Percentiles rank a stretch among this genome's conserved stretches.
Evolutionary conservation across 2,329 filamentous ascomycete genomes (phyloP).

Genomic region (Penicillium sclerotigenum): DNA sequence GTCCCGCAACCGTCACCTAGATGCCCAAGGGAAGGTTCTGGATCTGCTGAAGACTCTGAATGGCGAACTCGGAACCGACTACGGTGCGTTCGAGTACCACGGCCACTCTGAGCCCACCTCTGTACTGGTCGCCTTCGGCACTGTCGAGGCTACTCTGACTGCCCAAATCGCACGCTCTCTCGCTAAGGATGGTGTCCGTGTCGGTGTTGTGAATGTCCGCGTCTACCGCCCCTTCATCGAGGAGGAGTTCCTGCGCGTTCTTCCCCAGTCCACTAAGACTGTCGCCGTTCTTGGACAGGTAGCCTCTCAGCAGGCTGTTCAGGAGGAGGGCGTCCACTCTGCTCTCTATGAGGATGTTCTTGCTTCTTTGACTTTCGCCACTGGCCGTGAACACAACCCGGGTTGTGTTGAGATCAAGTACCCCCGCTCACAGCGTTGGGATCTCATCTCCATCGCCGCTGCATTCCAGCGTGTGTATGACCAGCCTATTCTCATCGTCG

Average conservation of each 20-base stretch:
- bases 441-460: constrained; percentile 46
- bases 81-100: constrained; percentile 89
- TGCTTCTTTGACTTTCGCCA: constrained; percentile 75
- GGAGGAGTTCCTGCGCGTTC: constrained; percentile 79
- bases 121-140: constrained; percentile 89
- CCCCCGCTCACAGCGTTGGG: constrained; percentile 66
- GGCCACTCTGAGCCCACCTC: constrained; percentile 76
- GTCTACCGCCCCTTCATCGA: constrained; percentile 95
- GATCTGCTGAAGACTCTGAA: constrained; percentile 75
- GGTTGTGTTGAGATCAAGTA: constrained; percentile 85
- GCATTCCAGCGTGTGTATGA: constrained; percentile 47
- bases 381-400: constrained; percentile 61
- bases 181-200: constrained; percentile 67
- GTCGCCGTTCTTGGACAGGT: constrained; percentile 91
- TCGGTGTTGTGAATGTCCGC: constrained; percentile 87
- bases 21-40: constrained; percentile 68
- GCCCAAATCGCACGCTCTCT: constrained; percentile 75
- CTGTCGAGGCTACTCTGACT: constrained; percentile 80
- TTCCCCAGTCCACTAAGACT: constrained; percentile 71
- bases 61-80: constrained; percentile 87
- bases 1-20: constrained; percentile 65
- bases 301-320: constrained; percentile 65
- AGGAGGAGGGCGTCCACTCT: constrained; percentile 76
- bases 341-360: constrained; percentile 88
- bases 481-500: constrained; percentile 38